Base-by-base conservation (phyloP, 768 basidiomycete genomes). In the Mycena albidolilacea region DNA sequence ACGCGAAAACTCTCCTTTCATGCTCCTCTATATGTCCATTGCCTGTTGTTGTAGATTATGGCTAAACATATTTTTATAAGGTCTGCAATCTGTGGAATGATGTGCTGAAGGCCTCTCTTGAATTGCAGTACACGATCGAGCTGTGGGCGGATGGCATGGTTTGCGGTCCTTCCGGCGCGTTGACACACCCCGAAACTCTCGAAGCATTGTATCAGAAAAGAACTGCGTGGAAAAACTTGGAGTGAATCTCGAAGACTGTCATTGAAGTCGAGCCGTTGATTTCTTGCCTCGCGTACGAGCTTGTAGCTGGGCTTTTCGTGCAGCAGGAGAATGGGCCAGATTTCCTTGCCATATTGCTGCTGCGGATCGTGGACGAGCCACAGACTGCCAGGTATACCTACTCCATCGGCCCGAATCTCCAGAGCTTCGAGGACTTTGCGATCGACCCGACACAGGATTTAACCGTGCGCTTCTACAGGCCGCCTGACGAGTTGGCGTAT, bases 101-200 rank as follows among this genome's bases (percentile, higher is more conserved):
- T 2, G 72, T 75, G 10, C 71, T 81, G 5, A 48, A 69, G 0
- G 54, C 63, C 15, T 80, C 78, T 11, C 69, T 78, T 7, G 80
- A 85, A 54, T 75, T 87, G 0, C 82, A 80, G 21, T 87, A 86
- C 70, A 75, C 64, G 5, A 81, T 85, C 61, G 85, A 86, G 63
- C 81, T 87, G 21, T 78, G 68, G 7, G 75, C 80, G 5, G 81
- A 86, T 64, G 84, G 85, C 0, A 80, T 88, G 82, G 39, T 79
- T 39, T 48, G 58, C 7, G 50, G 52, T 11, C 38, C 48, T 17
- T 23, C 15, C 7, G 38, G 46, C 12, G 35, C n/a, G 7, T 41
- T 43, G 5, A 43, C 73, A 4, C 7, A 41, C 7, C 14, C 41
- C 7, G 59, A 72, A 8, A 67, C 30, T 46, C 30, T 71, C 35